Evolutionary conservation across 2,329 filamentous ascomycete genomes (phyloP), one percentile per base, ranked within the genome.

Genomic region (Scleromitrula shiraiana): DNA sequence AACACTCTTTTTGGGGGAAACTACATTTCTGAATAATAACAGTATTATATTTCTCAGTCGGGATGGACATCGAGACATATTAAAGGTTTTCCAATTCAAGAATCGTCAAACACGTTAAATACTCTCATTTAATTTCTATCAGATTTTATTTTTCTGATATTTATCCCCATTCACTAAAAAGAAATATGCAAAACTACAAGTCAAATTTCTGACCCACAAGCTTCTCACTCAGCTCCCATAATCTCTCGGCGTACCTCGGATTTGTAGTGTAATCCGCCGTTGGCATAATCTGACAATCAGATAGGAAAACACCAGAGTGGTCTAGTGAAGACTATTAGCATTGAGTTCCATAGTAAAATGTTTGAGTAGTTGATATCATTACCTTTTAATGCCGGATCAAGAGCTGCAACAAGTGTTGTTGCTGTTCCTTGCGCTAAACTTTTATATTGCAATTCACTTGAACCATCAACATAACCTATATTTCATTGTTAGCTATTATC

Each of bases 131-230:
- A n/a, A n/a, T n/a, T n/a, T n/a, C n/a, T n/a, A n/a, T n/a, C n/a
- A n/a, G n/a, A n/a, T n/a, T n/a, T n/a, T n/a, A n/a, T n/a, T n/a
- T n/a, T n/a, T n/a, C n/a, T n/a, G n/a, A n/a, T n/a, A n/a, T n/a
- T n/a, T n/a, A n/a, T n/a, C n/a, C n/a, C n/a, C n/a, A n/a, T n/a
- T n/a, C n/a, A n/a, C n/a, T n/a, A n/a, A n/a, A n/a, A n/a, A n/a
- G n/a, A n/a, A n/a, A n/a, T 27, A 27, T 27, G 7, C 26, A 35
- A 22, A 15, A 27, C 27, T 29, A 47, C 5, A 32, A 15, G 8
- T 40, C 10, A 27, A 55, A 55, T 15, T 50, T 41, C 49, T 51
- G 42, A 5, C 51, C 51, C 15, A 53, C 49, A n/a, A 53, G n/a
- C 20, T 46, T 41, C 49, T 51, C 51, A 43, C 48, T 51, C 23